Evolutionary conservation across 2,329 filamentous ascomycete species (phyloP), one percentile per base, ranked within the genome.

Genomic region (Calonectria pauciramosa): DNA sequence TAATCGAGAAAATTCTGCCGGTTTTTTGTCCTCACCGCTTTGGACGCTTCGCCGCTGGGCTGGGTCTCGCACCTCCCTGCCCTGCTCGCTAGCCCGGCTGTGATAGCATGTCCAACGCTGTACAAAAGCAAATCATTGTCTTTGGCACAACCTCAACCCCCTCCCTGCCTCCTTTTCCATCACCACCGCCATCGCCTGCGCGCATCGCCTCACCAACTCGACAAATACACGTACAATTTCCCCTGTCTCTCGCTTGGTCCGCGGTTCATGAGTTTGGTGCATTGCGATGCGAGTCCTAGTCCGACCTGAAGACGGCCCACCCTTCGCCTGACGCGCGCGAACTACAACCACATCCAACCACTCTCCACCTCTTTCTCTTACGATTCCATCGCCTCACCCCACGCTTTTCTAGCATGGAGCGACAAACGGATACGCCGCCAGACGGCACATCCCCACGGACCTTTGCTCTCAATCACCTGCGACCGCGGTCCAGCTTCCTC

Each of bases 401-500:
- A 54, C 70, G 54, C 64, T 69, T 44, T 64, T 41, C 64, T 75
- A 56, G 28, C 66, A 86, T 85, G 84, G 83, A 85, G 44, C 78
- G 76, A 38, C 74, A 78, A 51, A 75, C 79, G 28, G 84, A 84
- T 51, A 78, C 77, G 23, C 83, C 81, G 41, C 81, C 85, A 20
- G 82, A 83, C 67, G 87, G 87, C 80, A 85, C 85, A 60, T 91
- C 90, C 73, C 91, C 91, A 63, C 87, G 88, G 75, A 86, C 88
- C 10, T 92, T 91, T 82, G 91, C 91, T 44, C 82, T 88, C n/a
- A 87, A 88, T 68, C 89, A 92, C 81, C 86, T 88, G 83, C 90
- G 90, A 74, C 88, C 88, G 63, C 87, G 86, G 82, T 86, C 86
- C 73, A 93, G 91, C 77, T 99, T 97, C 84, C 89, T 89, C 68